Evolutionary conservation across 257 asterid genomes (phyloP), one percentile per base, ranked within the genome.

Genomic region (Gentiana dahurica): DNA sequence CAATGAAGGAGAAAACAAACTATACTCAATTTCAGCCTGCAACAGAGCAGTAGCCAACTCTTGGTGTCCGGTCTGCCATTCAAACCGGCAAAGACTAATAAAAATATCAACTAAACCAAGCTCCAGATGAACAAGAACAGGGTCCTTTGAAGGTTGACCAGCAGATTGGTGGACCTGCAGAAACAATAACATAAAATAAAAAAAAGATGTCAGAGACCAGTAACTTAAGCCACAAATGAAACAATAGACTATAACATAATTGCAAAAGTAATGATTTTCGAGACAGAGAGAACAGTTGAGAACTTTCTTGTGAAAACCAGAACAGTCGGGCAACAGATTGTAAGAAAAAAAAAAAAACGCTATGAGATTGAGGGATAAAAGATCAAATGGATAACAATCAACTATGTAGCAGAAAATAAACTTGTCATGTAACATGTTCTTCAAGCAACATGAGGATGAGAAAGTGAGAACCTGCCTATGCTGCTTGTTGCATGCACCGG

Each of bases 401-500:
- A 41, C 6, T 10, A 41, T 41, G 46, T 2, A 41, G 6, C 8
- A 41, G 46, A 41, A 41, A 5, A 41, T 4, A 2, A 41, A 41
- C 5, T 5, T 41, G 9, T 41, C 46, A 34, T 15, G 60, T n/a
- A 24, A 24, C 24, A 24, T 24, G 24, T 24, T 24, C 24, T 24
- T 24, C 24, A 24, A 24, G 58, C 46, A 60, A 64, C 63, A 67
- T 57, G 58, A 54, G 61, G 34, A 60, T 36, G 58, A 11, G 52
- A 75, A 71, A 76, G 77, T 64, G 84, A 89, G 87, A 81, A 92
- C 98, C 98, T 88, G 98, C 98, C 98, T 85, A 77, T 78, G 80
- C 84, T 75, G 94, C 95, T 73, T 83, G 68, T 71, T 61, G 74
- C 97, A 80, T 60, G 95, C 82, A 78, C 94, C 95, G 71, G 82